These are phyloP conservation scores for Lachnum nothofagi DNA, from an alignment of 2,329 filamentous ascomycete genomes.

Conservation along the genomic window DNA sequence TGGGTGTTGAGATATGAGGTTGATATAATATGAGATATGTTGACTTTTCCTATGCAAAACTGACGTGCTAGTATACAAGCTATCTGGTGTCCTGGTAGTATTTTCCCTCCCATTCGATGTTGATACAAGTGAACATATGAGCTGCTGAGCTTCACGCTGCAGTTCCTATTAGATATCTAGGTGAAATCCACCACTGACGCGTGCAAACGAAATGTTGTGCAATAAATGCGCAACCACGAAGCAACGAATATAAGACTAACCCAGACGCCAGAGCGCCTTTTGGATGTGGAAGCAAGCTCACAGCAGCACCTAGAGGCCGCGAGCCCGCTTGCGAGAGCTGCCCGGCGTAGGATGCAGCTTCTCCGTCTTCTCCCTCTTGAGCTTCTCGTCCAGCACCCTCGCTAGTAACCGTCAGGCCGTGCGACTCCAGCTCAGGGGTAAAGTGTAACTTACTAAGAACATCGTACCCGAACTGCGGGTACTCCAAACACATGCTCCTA, in stretches of 20 bases:
- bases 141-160: no score
- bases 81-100: no score
- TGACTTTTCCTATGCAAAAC: no score
- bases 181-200: no score
- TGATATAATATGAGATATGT: no score
- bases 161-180: no score
- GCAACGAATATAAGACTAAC: background rate
- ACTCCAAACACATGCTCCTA: slow-evolving; percentile 77
- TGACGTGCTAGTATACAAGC: no score
- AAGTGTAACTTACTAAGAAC: slow-evolving; percentile 62
- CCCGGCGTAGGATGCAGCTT: slow-evolving; percentile 43
- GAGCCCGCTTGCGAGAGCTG: slow-evolving; percentile 53
- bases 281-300: no score
- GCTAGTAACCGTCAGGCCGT: slow-evolving; percentile 38
- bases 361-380: slow-evolving; percentile 57
- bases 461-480: slow-evolving; percentile 88
- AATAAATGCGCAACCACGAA: no score
- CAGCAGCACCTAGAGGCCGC: slow-evolving; percentile 33
- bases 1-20: background rate
- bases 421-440: background rate
- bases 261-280: background rate
- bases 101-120: no score
- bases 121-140: no score
- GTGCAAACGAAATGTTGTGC: no score
- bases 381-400: slow-evolving; percentile 60